Percentiles rank a stretch among this genome's conserved stretches.
phyloP scores from a whole-genome alignment of 345 rosid species.

The Aquilaria sinensis region DNA sequence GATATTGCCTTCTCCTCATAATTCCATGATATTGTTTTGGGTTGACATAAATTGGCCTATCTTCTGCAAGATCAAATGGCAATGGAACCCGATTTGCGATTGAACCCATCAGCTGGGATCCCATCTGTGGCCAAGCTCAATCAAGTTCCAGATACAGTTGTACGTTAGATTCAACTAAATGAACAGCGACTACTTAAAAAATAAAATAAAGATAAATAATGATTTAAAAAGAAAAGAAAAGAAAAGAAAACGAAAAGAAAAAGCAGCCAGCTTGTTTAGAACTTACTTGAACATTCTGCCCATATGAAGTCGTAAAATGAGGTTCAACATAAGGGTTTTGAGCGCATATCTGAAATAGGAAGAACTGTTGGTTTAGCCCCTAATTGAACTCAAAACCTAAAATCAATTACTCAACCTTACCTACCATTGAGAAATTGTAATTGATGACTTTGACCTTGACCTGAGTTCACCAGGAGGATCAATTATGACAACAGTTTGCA shows the following conservation, averaged over 20 bases:
- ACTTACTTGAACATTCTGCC: no score
- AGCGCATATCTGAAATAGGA: constrained; percentile 32
- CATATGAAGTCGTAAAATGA: constrained; percentile 12
- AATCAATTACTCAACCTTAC: constrained; percentile 6
- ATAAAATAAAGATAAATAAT: no score
- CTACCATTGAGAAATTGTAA: constrained; percentile 28
- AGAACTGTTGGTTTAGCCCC: background rate
- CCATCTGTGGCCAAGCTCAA: constrained; percentile 35
- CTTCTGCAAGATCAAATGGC: constrained; percentile 44
- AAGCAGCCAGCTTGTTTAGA: no score
- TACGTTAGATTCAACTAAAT: constrained; percentile 5
- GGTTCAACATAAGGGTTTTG: constrained; percentile 47
- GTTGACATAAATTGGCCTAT: constrained; percentile 68
- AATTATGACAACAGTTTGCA: background rate
- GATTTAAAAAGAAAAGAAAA: no score
- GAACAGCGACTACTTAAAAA: no score
- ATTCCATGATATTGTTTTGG: constrained; percentile 78
- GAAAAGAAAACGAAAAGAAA: no score
- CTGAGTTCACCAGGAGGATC: constrained; percentile 24
- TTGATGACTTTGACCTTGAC: constrained; percentile 37
- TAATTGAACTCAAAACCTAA: constrained; percentile 8
- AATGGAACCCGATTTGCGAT: constrained; percentile 49
- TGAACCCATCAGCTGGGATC: constrained; percentile 37
- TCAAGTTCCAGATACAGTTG: constrained; percentile 17
- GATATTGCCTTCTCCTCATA: constrained; percentile 66